These are phyloP conservation scores for Cenococcum geophilum DNA, from an alignment of 495 filamentous ascomycete species.

Conservation along the genomic window DNA sequence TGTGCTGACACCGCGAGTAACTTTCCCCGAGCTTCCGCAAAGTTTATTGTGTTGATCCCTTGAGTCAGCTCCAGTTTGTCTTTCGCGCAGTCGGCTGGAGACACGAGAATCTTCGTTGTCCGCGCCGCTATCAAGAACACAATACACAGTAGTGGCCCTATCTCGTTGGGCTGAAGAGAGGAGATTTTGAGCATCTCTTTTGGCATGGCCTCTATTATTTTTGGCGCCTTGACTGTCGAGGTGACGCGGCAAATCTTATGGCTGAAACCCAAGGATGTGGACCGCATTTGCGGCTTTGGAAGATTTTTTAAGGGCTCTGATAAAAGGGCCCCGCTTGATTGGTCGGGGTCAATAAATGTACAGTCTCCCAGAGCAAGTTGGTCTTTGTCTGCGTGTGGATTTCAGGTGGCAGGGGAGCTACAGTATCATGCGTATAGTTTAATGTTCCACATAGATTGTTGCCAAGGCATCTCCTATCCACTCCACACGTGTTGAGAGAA, in stretches of 20 bases:
- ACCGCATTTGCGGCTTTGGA: not conserved
- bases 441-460: not conserved
- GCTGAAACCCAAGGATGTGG: slow-evolving; percentile 17
- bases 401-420: not conserved
- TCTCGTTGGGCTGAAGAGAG: not conserved
- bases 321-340: slow-evolving; percentile 14
- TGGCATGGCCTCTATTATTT: not conserved
- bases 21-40: not conserved
- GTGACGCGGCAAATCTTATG: not conserved
- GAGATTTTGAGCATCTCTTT: not conserved
- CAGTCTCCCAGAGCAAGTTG: not conserved
- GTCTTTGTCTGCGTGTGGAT: not conserved
- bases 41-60: not conserved
- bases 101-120: no score
- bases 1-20: not conserved
- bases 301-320: slow-evolving; percentile 1
- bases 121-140: no score
- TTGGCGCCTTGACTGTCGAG: not conserved
- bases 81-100: no score
- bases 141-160: no score
- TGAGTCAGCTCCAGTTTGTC: not conserved
- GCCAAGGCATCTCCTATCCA: not conserved
- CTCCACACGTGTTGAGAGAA: not conserved
- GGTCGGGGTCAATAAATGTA: slow-evolving; percentile 14
- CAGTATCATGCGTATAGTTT: not conserved